A percentile compares a stretch with the other conserved stretches of the same genome.
These are phyloP conservation scores for Neurospora tetrasperma DNA, from an alignment of 495 filamentous ascomycete genomes.

Conservation along the genomic window DNA sequence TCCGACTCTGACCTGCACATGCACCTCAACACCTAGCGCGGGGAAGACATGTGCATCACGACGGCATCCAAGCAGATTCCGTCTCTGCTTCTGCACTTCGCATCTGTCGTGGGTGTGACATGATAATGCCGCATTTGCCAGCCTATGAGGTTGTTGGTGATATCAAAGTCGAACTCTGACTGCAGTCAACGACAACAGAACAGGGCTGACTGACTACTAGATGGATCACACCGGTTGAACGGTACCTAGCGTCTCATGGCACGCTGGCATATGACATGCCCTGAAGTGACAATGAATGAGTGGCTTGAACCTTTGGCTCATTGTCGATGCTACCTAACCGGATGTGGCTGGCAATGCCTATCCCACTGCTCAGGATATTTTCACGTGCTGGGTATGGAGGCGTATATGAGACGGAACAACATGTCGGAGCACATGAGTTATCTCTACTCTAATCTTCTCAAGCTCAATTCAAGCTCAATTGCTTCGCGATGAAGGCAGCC, in stretches of 20 bases:
- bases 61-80: not conserved
- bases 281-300: no score
- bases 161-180: not conserved
- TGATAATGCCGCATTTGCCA: not conserved
- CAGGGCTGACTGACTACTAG: not conserved
- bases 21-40: not conserved
- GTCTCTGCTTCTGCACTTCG: not conserved
- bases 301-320: no score
- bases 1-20: not conserved
- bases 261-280: not conserved
- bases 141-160: not conserved
- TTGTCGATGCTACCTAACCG: not conserved
- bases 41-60: not conserved
- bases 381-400: not conserved
- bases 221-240: not conserved
- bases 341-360: not conserved
- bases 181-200: not conserved
- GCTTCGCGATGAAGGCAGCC: not conserved
- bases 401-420: not conserved
- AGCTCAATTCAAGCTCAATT: not conserved
- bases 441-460: not conserved
- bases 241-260: not conserved
- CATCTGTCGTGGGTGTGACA: not conserved
- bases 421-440: not conserved
- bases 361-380: not conserved